Conservation (phyloP, 192 early-diverging fungal genomes). For the Coemansia sp. region DNA sequence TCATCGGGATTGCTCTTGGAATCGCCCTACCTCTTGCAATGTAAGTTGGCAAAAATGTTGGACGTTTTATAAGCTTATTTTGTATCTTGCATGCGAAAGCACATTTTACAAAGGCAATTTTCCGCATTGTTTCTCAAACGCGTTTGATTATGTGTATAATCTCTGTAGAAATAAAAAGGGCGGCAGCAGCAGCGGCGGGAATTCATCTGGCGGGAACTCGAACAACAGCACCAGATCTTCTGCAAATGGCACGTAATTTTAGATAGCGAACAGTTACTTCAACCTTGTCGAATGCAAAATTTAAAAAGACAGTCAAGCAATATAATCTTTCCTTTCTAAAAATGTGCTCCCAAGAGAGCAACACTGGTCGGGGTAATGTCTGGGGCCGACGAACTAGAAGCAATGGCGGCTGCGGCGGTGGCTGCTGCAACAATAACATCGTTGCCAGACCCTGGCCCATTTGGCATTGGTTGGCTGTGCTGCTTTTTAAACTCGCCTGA, state of each 20-base stretch:
- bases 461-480: constrained; percentile 4
- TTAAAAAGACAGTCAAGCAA: no score
- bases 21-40: constrained; percentile 44
- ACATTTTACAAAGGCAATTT: no score
- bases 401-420: constrained; percentile 4
- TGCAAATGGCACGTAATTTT: neutral
- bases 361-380: neutral
- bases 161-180: constrained; percentile 12
- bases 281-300: neutral
- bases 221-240: neutral
- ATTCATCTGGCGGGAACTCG: neutral
- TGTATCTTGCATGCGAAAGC: no score
- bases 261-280: neutral
- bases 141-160: neutral
- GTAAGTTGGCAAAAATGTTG: constrained; percentile 30
- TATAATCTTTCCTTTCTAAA: neutral
- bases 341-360: neutral
- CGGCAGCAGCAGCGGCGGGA: neutral
- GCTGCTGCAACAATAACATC: constrained; percentile 7
- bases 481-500: constrained; percentile 43
- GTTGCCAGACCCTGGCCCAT: neutral
- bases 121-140: no score
- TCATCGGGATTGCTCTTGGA: constrained; percentile 39
- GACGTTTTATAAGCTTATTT: no score
- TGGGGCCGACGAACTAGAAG: constrained; percentile 5